Base-by-base conservation (phyloP, 1,139 yeast species). In the Geotrichum cucujoidarum region DNA sequence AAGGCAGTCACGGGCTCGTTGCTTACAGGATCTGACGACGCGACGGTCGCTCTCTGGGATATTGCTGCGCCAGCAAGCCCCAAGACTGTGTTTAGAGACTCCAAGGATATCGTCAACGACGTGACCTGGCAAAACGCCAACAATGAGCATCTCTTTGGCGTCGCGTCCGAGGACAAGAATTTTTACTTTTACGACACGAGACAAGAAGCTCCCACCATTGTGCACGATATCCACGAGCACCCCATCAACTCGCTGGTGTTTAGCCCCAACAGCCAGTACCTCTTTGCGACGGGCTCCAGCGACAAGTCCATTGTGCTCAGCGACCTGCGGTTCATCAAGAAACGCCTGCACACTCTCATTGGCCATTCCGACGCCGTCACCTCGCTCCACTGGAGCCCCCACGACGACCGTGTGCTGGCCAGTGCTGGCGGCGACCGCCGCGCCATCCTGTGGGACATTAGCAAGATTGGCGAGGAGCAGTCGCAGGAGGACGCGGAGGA, bases 371-470 rank as follows among this genome's bases (percentile, higher is more conserved):
- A 75, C 20, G 71, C 86, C 0, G 76, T 90, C 7, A 83, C 95
- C 0, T 73, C 80, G 24, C 64, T 88, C 11, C 79, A 83, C 59
- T 92, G 96, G 95, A 87, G 87, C 53, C 92, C 92, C 0, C 65
- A 67, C 38, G 78, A 75, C 32, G 46, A 44, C 18, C 48, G 50
- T 7, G 69, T 88, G 0, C 59, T 92, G 24, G 95, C 89, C 0
- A 75, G 89, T 1, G 80, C 85, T 0, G 86, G 95, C 0, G 72
- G 71, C 3, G 97, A 90, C 64, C 77, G 83, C 4, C 67, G 80
- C 40, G 92, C 88, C 13, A 81, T 82, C 57, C 49, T 92, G 3
- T 85, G 88, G 81, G 90, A 89, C 60, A 67, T 82, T 13, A 59
- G 75, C 11, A 62, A 69, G 22, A 64, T 68, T 6, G 74, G 72